Base-by-base conservation (phyloP, 768 basidiomycete genomes). In the Lenzites betulinus region DNA sequence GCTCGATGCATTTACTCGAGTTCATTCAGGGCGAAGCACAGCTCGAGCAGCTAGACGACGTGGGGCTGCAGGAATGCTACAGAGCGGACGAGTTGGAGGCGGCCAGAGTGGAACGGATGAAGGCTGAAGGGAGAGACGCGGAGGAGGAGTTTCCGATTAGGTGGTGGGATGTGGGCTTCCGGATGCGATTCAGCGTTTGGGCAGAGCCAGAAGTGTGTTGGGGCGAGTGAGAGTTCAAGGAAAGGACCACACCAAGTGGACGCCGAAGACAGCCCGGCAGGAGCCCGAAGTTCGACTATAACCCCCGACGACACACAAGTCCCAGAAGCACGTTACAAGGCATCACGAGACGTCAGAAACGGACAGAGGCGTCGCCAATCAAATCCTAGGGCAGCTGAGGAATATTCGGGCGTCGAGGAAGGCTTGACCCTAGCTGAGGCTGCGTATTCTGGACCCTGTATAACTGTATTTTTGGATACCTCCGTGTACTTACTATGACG, bases 21-120 rank as follows among this genome's bases (percentile, higher is more conserved):
- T 56, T 51, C 41, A n/a, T 62, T 7, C 60, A 51, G 38, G 60
- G 35, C 36, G 50, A 62, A 54, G 60, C 60, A 4, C 50, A 62
- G 44, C 42, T 57, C 1, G 60, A 49, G 23, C 60, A 62, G 18
- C 4, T 60, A 26, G 59, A 60, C 33, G 33, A 42, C 18, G 22
- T 35, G 2, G 54, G 44, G 46, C 51, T 64, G 22, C 51, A 58
- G 30, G 42, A 46, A 7, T 41, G 50, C 13, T 64, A 64, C 49
- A 39, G 48, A 7, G 58, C 57, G 39, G 60, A 64, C 51, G 54
- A 59, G 25, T 16, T 47, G 41, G 41, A 62, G 38, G 39, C 54
- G 22, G 18, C 33, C 15, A 46, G 49, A 18, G 12, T 51, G 39
- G 42, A 33, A 20, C 25, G 20, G 51, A 49, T 56, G n/a, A 12